These are phyloP conservation scores for Leccinum angustisporum DNA, from an alignment of 1,284 basidiomycete genomes.

Conservation along the genomic window DNA sequence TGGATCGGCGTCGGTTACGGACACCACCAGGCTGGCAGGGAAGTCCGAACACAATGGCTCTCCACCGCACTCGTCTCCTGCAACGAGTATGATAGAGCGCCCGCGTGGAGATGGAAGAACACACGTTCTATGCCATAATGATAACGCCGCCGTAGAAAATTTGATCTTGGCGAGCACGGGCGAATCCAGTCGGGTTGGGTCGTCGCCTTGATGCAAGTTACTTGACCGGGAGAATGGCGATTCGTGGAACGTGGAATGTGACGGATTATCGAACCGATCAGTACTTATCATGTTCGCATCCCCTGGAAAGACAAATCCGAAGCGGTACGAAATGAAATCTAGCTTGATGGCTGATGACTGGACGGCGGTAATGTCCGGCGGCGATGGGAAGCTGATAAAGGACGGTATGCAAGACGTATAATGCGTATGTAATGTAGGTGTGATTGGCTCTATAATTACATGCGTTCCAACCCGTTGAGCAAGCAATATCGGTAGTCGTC, in stretches of 20 bases:
- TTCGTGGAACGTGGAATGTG: conserved; percentile 4
- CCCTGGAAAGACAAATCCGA: conserved; percentile 1
- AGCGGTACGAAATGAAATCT: conserved; percentile 17
- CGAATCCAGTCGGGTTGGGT: not conserved
- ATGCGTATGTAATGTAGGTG: conserved; percentile 27
- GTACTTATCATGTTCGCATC: not conserved
- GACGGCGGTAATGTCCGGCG: conserved; percentile 1
- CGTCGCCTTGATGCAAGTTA: not conserved
- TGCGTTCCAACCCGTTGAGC: conserved; percentile 32
- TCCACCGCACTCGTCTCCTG: not conserved
- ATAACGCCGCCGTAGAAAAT: not conserved
- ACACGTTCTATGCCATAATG: conserved; percentile 1
- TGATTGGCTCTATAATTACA: conserved; percentile 31
- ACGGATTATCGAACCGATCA: conserved; percentile 13
- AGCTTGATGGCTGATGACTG: not conserved
- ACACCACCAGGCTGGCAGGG: not conserved
- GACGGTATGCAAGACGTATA: conserved; percentile 20
- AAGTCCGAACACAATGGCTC: not conserved
- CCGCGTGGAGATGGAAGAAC: conserved; percentile 2
- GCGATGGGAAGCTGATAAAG: conserved; percentile 9
- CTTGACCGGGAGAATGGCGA: not conserved
- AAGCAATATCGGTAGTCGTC: conserved; percentile 26
- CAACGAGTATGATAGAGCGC: not conserved
- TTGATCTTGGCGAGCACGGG: not conserved
- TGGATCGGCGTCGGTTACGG: not conserved